A percentile compares a stretch with the other conserved stretches of the same genome.
These are phyloP conservation scores for Fraxinus sp. DNA, from an alignment of 305 asterid genomes.

Conservation along the genomic window DNA sequence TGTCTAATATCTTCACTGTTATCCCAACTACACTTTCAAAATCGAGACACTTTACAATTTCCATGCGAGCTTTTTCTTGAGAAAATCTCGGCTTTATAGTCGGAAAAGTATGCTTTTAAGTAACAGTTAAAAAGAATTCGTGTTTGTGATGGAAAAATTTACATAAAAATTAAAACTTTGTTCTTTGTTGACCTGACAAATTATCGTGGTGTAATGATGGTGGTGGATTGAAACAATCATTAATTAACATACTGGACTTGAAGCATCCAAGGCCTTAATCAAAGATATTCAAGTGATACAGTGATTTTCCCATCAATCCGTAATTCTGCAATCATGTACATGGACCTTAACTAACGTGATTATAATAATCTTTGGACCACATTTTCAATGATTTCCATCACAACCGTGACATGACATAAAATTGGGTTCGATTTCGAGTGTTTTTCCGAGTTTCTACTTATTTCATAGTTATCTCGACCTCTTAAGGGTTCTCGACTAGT, in stretches of 20 bases:
- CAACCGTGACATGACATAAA: not conserved
- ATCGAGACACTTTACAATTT: not conserved
- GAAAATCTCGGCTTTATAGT: not conserved
- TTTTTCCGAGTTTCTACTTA: not conserved
- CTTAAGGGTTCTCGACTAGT: not conserved
- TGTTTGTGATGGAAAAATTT: not conserved
- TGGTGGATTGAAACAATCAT: constrained; percentile 25
- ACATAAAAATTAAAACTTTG: not conserved
- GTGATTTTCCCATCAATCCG: constrained; percentile 6
- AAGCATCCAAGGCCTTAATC: constrained; percentile 29
- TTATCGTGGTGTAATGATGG: constrained; percentile 17
- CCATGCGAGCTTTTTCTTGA: not conserved
- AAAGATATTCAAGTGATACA: not conserved
- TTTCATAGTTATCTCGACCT: not conserved
- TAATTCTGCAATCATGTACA: not conserved
- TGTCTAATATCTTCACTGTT: not conserved
- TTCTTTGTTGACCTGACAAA: not conserved
- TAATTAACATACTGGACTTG: constrained; percentile 12
- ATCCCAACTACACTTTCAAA: not conserved
- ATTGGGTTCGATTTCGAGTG: not conserved
- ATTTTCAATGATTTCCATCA: constrained; percentile 1
- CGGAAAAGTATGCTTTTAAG: not conserved
- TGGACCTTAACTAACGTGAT: not conserved
- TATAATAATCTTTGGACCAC: not conserved
- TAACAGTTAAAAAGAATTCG: not conserved